A percentile compares a stretch with the other conserved stretches of the same genome.
These are phyloP conservation scores for Silene uniflora DNA, from an alignment of 148 eudicot species.

Conservation along the genomic window DNA sequence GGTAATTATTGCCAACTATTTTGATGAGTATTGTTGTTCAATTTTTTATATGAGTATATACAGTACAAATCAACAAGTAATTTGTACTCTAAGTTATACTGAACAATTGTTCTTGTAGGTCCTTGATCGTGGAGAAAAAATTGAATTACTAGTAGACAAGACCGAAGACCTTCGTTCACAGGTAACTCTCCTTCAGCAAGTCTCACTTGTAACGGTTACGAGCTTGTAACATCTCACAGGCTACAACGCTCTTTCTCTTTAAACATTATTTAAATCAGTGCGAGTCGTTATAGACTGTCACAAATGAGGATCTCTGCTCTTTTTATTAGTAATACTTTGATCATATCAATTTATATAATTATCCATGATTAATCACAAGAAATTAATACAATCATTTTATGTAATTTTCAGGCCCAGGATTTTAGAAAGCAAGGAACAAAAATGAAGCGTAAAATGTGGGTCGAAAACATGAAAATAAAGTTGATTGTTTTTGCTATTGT, in stretches of 20 bases:
- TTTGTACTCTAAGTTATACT: not conserved
- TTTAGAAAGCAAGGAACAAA: constrained; percentile 32
- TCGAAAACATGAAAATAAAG: constrained; percentile 31
- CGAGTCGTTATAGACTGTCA: too few species aligned
- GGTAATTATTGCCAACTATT: not conserved
- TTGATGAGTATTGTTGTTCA: too few species aligned
- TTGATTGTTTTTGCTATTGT: constrained; percentile 22
- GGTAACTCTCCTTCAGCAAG: constrained; percentile 1
- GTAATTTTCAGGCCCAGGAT: constrained; percentile 30
- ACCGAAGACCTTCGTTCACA: constrained; percentile 36
- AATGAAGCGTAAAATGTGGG: constrained; percentile 31
- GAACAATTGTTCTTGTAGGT: constrained; percentile 16
- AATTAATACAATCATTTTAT: not conserved
- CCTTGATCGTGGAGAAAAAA: constrained; percentile 38
- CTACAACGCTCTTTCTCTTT: too few species aligned
- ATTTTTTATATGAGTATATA: too few species aligned
- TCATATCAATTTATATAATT: too few species aligned
- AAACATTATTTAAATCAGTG: too few species aligned
- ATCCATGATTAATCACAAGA: too few species aligned
- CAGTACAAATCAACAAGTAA: not conserved
- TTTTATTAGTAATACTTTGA: too few species aligned
- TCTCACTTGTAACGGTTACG: too few species aligned
- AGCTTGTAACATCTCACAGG: too few species aligned
- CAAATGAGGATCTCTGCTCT: too few species aligned
- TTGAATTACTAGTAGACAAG: constrained; percentile 31